Conservation (phyloP, 176 grass and related monocot species). For the Canna indica region DNA sequence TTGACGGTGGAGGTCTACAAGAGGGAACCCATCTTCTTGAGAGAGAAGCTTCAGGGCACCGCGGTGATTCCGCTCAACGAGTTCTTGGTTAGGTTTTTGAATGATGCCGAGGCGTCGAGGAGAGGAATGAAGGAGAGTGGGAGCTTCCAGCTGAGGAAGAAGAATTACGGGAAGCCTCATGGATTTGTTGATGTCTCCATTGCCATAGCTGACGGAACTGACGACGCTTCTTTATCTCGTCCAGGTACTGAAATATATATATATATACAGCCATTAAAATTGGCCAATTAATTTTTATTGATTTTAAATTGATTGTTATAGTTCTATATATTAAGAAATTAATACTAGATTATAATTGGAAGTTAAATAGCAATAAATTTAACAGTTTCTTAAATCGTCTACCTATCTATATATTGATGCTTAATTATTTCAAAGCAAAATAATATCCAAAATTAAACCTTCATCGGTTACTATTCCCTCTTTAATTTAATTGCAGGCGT, state of each 20-base stretch:
- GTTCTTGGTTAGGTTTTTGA: slow-evolving; percentile 37
- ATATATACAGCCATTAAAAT: too few species aligned
- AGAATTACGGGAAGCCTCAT: slow-evolving; percentile 49
- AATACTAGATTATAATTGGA: too few species aligned
- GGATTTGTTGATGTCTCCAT: slow-evolving; percentile 76
- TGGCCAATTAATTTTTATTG: too few species aligned
- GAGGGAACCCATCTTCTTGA: slow-evolving; percentile 77
- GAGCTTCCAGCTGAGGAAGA: slow-evolving; percentile 72
- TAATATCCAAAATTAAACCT: too few species aligned
- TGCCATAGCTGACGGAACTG: slow-evolving; percentile 41
- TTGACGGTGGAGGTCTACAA: slow-evolving; percentile 73
- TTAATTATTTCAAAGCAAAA: too few species aligned
- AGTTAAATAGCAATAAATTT: too few species aligned
- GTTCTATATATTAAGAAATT: too few species aligned
- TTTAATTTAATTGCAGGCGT: slow-evolving; percentile 45
- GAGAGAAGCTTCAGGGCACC: slow-evolving; percentile 62
- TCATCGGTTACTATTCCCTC: too few species aligned
- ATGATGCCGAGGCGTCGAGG: slow-evolving; percentile 8
- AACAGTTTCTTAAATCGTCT: too few species aligned
- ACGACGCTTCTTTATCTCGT: background rate
- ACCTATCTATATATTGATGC: too few species aligned
- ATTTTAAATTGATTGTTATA: too few species aligned
- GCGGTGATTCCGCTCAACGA: slow-evolving; percentile 55
- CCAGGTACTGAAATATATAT: too few species aligned
- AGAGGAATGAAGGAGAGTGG: slow-evolving; percentile 42